Evolutionary conservation across 106 monocot species (phyloP), one percentile per base, ranked within the genome.

Genomic region (Hemerocallis citrina): DNA sequence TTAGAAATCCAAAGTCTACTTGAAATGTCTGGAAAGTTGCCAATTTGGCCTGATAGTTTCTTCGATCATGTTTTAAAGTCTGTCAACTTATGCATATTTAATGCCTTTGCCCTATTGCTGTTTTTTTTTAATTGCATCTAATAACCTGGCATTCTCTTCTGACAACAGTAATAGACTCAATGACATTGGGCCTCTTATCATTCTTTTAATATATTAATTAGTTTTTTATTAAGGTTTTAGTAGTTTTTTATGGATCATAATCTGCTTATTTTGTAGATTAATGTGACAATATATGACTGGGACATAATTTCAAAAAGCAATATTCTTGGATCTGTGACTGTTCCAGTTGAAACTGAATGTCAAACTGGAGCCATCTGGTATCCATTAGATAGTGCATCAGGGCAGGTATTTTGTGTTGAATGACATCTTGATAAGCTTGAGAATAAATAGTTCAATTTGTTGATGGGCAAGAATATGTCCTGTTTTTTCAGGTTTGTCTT

Each of bases 291-390:
- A 79, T 78, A 92, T 80, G 98, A 98, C 62, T 98, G 98, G 98
- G 98, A 98, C 70, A 92, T 98, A 67, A 69, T 98, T 75, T 92
- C 92, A 92, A 98, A 88, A 81, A 89, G 89, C 64, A 85, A 84
- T 27, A 75, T 88, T 45, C 92, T 98, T 77, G 98, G 98, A 41
- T 98, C 98, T 75, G 92, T 82, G 3, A 82, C 70, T 66, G 82
- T 98, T 68, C 79, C 85, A 38, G 87, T 98, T 72, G 79, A 78
- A 42, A 73, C 35, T 52, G 98, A 98, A 75, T 74, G 74, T 17
- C 85, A 88, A 75, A 85, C 81, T 59, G 92, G 88, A 67, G 69
- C 79, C 12, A 48, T 85, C 38, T 98, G 98, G 98, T 59, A 92
- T 65, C 47, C 74, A 7, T 68, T 98, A 49, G 88, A 98, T 66